Conservation (phyloP, 202 grass and related monocot species). For the Panicum virgatum region DNA sequence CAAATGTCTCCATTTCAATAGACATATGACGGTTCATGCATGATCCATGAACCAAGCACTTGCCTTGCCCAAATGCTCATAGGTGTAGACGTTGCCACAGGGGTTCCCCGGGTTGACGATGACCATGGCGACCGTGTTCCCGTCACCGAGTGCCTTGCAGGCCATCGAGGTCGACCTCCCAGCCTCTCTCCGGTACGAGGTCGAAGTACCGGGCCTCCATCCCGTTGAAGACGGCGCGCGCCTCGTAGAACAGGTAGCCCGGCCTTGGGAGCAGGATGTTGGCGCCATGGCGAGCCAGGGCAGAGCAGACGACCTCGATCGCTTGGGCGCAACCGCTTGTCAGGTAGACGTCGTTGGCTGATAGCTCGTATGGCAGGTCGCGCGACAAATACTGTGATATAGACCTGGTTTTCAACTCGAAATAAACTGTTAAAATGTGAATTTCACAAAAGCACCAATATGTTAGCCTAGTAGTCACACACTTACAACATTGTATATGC, state of each 20-base stretch:
- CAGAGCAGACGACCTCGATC: conserved; percentile 51
- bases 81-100: conserved; percentile 63
- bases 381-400: conserved; percentile 42
- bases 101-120: conserved; percentile 66
- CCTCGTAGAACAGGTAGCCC: conserved; percentile 44
- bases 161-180: conserved; percentile 53
- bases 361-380: conserved; percentile 48
- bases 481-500: too few species aligned
- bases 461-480: neutral
- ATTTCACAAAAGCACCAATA: neutral
- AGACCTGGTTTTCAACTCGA: conserved; percentile 24
- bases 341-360: conserved; percentile 47
- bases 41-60: neutral
- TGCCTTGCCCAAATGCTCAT: conserved; percentile 56
- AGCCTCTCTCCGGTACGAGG: conserved; percentile 43
- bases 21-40: neutral
- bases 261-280: conserved; percentile 69
- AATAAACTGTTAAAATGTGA: neutral
- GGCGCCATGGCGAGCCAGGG: conserved; percentile 42
- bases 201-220: conserved; percentile 56
- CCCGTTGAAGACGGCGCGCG: conserved; percentile 41
- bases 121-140: conserved; percentile 60
- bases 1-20: neutral
- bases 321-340: conserved; percentile 53
- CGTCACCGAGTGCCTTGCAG: conserved; percentile 51